phyloP scores from a whole-genome alignment of 2,329 filamentous ascomycete genomes.

The Penicillium sp. region DNA sequence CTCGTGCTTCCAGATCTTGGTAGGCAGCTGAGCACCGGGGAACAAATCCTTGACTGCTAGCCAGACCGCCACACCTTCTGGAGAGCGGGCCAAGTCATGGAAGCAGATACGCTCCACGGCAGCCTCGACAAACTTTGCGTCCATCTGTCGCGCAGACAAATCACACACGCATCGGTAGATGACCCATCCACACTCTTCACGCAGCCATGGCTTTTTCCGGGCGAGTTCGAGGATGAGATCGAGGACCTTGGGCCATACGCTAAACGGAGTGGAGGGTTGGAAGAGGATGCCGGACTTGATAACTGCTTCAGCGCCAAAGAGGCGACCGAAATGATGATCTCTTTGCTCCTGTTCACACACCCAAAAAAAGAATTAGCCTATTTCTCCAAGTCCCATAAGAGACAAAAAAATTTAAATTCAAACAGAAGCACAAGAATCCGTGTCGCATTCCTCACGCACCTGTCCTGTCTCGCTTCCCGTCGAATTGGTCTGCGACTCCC shows the following conservation, averaged over 20 bases:
- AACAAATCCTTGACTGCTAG: conserved; percentile 62
- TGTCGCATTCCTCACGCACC: conserved; percentile 31
- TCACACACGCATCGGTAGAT: conserved; percentile 66
- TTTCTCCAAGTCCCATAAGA: too few relatives aligned
- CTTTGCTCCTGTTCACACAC: conserved; percentile 66
- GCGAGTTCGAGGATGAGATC: conserved; percentile 67
- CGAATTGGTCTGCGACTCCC: conserved; percentile 48
- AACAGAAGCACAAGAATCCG: background rate
- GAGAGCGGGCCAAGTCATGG: conserved; percentile 66
- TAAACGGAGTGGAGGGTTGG: conserved; percentile 46
- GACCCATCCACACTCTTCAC: conserved; percentile 79
- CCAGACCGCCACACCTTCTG: conserved; percentile 88
- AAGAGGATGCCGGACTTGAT: conserved; percentile 72
- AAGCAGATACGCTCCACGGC: conserved; percentile 59
- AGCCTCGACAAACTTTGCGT: conserved; percentile 49
- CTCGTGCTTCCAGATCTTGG: conserved; percentile 64
- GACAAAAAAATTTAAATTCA: too few relatives aligned
- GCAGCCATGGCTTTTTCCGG: conserved; percentile 79
- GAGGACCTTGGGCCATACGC: conserved; percentile 56
- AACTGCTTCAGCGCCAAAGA: conserved; percentile 83
- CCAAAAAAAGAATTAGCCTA: conserved; percentile 45
- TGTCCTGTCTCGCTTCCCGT: conserved; percentile 49
- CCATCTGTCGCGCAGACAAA: conserved; percentile 33
- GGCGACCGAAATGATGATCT: conserved; percentile 74
- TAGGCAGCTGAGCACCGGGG: conserved; percentile 58